Conservation (phyloP, 345 rosid genomes). For the Citrus cavaleriei region DNA sequence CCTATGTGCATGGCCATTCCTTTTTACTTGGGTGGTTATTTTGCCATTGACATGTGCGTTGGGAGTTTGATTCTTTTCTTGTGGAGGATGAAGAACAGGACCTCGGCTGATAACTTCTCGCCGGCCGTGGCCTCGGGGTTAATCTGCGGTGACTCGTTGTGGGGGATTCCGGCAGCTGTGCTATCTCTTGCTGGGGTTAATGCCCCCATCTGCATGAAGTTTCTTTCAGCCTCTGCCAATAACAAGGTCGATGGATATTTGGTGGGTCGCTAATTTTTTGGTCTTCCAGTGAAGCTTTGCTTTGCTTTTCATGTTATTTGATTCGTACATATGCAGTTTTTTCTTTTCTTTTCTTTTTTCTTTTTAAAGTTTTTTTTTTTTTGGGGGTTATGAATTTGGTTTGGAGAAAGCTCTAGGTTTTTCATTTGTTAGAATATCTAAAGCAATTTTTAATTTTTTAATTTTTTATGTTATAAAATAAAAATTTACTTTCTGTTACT, state of each 20-base stretch:
- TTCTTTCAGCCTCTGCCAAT: slow-evolving; percentile 55
- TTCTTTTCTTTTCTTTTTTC: too few species aligned
- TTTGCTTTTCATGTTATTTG: too few species aligned
- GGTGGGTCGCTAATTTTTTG: too few species aligned
- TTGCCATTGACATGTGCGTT: slow-evolving; percentile 83
- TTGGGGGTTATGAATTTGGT: too few species aligned
- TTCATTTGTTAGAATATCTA: too few species aligned
- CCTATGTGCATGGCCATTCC: slow-evolving; percentile 99
- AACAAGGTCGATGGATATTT: slow-evolving; percentile 51
- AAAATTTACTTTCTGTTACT: too few species aligned
- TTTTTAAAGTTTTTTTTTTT: too few species aligned
- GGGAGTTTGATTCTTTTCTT: slow-evolving; percentile 76
- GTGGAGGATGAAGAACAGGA: slow-evolving; percentile 55
- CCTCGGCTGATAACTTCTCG: slow-evolving; percentile 49
- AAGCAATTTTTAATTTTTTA: too few species aligned
- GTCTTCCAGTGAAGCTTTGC: too few species aligned
- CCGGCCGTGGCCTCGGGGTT: slow-evolving; percentile 85
- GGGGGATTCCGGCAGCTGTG: slow-evolving; percentile 84
- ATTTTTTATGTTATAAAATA: too few species aligned
- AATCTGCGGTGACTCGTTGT: slow-evolving; percentile 84
- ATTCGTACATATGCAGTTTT: too few species aligned
- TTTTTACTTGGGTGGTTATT: slow-evolving; percentile 79
- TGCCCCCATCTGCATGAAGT: slow-evolving; percentile 93
- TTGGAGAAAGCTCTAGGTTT: too few species aligned
- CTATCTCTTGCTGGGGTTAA: slow-evolving; percentile 61